Base-by-base conservation (phyloP, 2,329 filamentous ascomycete genomes). In the Aureobasidium sp. region DNA sequence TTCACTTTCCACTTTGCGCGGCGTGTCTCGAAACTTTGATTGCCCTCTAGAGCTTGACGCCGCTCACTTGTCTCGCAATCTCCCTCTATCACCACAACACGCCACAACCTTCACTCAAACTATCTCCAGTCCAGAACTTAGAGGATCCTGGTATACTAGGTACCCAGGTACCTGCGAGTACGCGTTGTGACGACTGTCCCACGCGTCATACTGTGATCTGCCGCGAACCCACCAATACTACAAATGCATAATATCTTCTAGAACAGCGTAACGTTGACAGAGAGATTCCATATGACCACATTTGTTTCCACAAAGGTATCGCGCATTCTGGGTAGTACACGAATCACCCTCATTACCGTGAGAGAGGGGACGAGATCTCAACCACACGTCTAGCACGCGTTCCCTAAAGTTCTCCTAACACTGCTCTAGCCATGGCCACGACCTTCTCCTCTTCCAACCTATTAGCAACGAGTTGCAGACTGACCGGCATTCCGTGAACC, bases 371-470 rank as follows among this genome's bases (percentile, higher is more conserved):
- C n/a, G n/a, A n/a, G n/a, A n/a, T n/a, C n/a, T n/a, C n/a, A n/a
- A n/a, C n/a, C n/a, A n/a, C n/a, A n/a, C n/a, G n/a, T n/a, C n/a
- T n/a, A n/a, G n/a, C n/a, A n/a, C n/a, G n/a, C 16, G 31, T n/a
- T 16, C 60, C 48, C n/a, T n/a, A n/a, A 23, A 69, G 54, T 25
- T 40, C 63, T 29, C 60, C 42, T 45, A 67, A n/a, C 18, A 81
- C 73, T 1, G 69, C 71, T 29, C 68, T 72, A 6, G 78, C 79
- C 77, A 81, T 81, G 18, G 71, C 74, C 38, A 82, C 70, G 1
- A 80, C 78, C 67, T 81, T 82, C 59, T 82, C 80, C 62, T 82
- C 80, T 64, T 82, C 78, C 3, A 81, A 71, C 45, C 78, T 73
- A 54, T 75, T 72, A 8, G 78, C 79, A 36, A 81, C 71, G 7